Evolutionary conservation across 805 yeast genomes (phyloP).

Genomic region (Candida endomychidarum): DNA sequence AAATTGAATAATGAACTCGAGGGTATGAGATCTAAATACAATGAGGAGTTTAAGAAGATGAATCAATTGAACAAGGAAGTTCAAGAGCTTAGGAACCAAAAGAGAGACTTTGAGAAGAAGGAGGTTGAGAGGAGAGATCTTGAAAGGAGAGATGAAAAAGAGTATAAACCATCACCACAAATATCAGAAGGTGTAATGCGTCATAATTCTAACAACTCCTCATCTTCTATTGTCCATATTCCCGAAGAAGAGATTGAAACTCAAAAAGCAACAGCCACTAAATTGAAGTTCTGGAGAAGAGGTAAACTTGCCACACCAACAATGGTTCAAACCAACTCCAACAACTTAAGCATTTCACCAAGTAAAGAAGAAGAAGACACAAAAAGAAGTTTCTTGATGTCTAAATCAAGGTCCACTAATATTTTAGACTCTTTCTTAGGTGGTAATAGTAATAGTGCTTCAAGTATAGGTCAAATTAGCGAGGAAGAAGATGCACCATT

Average conservation of each 20-base stretch:
- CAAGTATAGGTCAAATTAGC: constrained; percentile 1
- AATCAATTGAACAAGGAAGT: constrained; percentile 48
- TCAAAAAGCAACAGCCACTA: constrained; percentile 37
- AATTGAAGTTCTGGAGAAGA: constrained; percentile 46
- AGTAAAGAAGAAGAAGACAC: constrained; percentile 12
- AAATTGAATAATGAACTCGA: constrained; percentile 14
- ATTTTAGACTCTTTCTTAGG: constrained; percentile 38
- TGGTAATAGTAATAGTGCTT: constrained; percentile 10
- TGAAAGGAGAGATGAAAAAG: constrained; percentile 10
- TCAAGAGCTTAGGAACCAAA: constrained; percentile 47
- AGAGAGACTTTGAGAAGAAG: constrained; percentile 35
- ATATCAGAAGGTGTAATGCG: constrained; percentile 7
- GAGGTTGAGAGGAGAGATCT: constrained; percentile 12
- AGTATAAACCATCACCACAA: constrained; percentile 5
- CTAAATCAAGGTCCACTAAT: constrained; percentile 50
- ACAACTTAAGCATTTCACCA: constrained; percentile 7
- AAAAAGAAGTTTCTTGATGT: constrained; percentile 9
- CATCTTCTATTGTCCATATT: constrained; percentile 16
- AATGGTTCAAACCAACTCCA: constrained; percentile 4
- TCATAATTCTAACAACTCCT: constrained; percentile 16
- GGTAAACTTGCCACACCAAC: constrained; percentile 28
- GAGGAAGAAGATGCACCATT: constrained; percentile 27
- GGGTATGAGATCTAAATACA: constrained; percentile 10
- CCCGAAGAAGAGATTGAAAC: constrained; percentile 28
- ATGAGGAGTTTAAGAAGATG: constrained; percentile 15